phyloP scores from a whole-genome alignment of 805 yeast species.

The Kazachstania psychrophila region DNA sequence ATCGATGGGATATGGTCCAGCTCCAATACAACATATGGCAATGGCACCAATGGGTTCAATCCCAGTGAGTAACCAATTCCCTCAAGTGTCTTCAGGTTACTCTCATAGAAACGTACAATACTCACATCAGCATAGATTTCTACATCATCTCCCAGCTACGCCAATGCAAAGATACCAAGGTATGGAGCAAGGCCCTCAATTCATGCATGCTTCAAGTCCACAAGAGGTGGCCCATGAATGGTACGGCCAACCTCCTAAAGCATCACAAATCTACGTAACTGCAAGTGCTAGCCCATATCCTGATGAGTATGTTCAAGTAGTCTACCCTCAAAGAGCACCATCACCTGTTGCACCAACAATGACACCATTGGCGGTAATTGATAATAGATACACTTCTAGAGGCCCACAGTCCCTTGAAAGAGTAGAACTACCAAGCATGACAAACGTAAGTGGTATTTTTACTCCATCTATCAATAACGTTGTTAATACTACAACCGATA shows the following conservation, averaged over 20 bases:
- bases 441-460: neutral
- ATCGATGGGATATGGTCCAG: neutral
- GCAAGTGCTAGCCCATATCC: no score
- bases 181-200: no score
- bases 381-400: neutral
- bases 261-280: no score
- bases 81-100: neutral
- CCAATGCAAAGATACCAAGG: neutral
- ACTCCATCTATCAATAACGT: no score
- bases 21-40: neutral
- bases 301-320: no score
- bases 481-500: no score
- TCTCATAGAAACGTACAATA: neutral
- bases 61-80: neutral
- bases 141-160: slow-evolving; percentile 1
- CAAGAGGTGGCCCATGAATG: neutral
- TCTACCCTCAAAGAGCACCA: neutral
- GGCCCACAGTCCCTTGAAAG: neutral
- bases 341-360: neutral
- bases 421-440: neutral
- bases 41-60: neutral
- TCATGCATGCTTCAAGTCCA: no score
- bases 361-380: neutral
- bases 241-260: neutral
- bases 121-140: neutral